Percentiles rank a stretch among this genome's conserved stretches.
phyloP scores from a whole-genome alignment of 768 basidiomycete species.

The Pleurotus salmoneostramineus region DNA sequence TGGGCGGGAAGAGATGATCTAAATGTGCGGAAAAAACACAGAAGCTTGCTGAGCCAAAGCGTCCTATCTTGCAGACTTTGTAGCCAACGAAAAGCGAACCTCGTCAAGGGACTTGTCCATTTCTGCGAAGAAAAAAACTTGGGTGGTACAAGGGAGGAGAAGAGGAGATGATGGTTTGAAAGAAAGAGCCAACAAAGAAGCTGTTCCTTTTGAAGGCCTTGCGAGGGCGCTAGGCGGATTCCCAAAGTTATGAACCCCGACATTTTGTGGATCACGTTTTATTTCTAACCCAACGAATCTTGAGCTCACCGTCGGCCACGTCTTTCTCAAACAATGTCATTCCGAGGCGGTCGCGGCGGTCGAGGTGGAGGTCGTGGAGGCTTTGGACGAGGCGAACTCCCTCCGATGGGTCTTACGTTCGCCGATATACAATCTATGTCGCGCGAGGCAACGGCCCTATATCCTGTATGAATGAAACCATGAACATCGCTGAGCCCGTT shows the following conservation, averaged over 20 bases:
- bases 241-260: not conserved
- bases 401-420: constrained; percentile 79
- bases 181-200: constrained; percentile 9
- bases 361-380: constrained; percentile 57
- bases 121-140: constrained; percentile 10
- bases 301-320: not conserved
- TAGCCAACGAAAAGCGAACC: constrained; percentile 35
- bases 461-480: constrained; percentile 60
- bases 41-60: constrained; percentile 15
- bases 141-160: constrained; percentile 11
- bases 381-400: constrained; percentile 49
- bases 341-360: constrained; percentile 27
- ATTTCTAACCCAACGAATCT: not conserved
- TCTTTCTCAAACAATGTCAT: not conserved
- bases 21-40: constrained; percentile 11
- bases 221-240: not conserved
- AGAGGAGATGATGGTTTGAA: constrained; percentile 12
- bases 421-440: constrained; percentile 76
- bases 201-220: constrained; percentile 15
- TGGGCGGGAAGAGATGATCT: constrained; percentile 70
- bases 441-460: constrained; percentile 71
- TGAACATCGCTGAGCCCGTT: constrained; percentile 13
- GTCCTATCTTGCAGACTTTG: not conserved
- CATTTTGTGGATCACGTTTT: constrained; percentile 8
- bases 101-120: constrained; percentile 89